These are phyloP conservation scores for Mycena vitilis DNA, from an alignment of 768 basidiomycete genomes.

Conservation along the genomic window DNA sequence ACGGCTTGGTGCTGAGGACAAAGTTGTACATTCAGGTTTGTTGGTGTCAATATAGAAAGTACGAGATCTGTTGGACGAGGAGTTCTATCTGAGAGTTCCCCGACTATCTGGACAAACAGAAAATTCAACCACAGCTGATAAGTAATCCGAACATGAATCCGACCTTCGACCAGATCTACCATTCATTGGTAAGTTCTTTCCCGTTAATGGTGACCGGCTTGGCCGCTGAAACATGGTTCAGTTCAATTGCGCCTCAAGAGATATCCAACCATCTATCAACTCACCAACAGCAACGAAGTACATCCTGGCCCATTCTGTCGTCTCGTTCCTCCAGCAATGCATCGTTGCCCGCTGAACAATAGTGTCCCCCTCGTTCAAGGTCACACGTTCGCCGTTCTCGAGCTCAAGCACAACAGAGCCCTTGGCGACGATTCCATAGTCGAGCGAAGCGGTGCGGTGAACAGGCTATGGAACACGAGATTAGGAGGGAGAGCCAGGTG, in stretches of 20 bases:
- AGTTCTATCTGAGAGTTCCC: no score
- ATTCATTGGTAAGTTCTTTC: constrained; percentile 18
- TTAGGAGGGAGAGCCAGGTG: not conserved
- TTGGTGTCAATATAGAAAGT: no score
- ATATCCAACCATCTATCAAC: not conserved
- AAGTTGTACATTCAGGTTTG: no score
- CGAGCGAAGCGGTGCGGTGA: constrained; percentile 38
- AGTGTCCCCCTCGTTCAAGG: constrained; percentile 39
- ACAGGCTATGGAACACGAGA: constrained; percentile 14
- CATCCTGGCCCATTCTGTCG: constrained; percentile 38
- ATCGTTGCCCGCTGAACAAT: constrained; percentile 41
- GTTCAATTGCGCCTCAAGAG: not conserved
- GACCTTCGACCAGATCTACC: not conserved
- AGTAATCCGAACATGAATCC: no score
- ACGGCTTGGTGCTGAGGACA: no score
- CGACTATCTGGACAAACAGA: no score
- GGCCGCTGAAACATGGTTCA: constrained; percentile 6
- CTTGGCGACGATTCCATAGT: constrained; percentile 38
- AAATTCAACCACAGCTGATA: no score
- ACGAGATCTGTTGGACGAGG: no score
- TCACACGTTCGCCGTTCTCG: constrained; percentile 35
- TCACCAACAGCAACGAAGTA: constrained; percentile 38
- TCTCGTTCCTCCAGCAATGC: constrained; percentile 42
- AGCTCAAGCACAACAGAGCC: constrained; percentile 35
- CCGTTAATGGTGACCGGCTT: constrained; percentile 19